Conservation (phyloP, 768 basidiomycete species). For the Trametes cubensis region DNA sequence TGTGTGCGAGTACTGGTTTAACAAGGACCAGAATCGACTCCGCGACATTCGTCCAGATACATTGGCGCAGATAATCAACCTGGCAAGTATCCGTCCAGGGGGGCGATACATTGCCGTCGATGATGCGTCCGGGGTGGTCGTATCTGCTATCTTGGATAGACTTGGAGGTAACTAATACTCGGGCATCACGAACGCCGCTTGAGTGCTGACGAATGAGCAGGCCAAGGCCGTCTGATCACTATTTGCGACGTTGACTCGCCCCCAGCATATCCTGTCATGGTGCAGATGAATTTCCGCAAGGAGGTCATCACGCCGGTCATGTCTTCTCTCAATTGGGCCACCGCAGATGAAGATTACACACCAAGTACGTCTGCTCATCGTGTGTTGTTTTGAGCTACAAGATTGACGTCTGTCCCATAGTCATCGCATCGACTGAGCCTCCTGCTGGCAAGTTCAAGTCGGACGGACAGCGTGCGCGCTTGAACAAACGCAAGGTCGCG, state of each 20-base stretch:
- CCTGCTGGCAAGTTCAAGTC: constrained; percentile 62
- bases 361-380: constrained; percentile 49
- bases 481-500: constrained; percentile 78
- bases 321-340: constrained; percentile 87
- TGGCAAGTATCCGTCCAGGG: constrained; percentile 83
- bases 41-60: constrained; percentile 87
- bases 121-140: constrained; percentile 87
- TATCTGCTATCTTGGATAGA: constrained; percentile 82
- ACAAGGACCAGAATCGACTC: constrained; percentile 78
- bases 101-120: constrained; percentile 90
- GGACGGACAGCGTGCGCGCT: constrained; percentile 68
- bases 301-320: constrained; percentile 55
- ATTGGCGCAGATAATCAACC: constrained; percentile 82
- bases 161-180: constrained; percentile 65
- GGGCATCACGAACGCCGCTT: background rate
- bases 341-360: constrained; percentile 74
- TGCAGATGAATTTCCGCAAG: constrained; percentile 82
- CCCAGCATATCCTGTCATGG: constrained; percentile 83
- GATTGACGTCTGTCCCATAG: constrained; percentile 37
- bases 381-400: constrained; percentile 13
- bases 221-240: constrained; percentile 77
- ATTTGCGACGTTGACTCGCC: constrained; percentile 92
- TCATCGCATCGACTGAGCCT: constrained; percentile 61
- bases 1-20: constrained; percentile 87
- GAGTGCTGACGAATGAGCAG: constrained; percentile 40